Evolutionary conservation across 495 filamentous ascomycete genomes (phyloP).

Genomic region (Letharia columbiana): DNA sequence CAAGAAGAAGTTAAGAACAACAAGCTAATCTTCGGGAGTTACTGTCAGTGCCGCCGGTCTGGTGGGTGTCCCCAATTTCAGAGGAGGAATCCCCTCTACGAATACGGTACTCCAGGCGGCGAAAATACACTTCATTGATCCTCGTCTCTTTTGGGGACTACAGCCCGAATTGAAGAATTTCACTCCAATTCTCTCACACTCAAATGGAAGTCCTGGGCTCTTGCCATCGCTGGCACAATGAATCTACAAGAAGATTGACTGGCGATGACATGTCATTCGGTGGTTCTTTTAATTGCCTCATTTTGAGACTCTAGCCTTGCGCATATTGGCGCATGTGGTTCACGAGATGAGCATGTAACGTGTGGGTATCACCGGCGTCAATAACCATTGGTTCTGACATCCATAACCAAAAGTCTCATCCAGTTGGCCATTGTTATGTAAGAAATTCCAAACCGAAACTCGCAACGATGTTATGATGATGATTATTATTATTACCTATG

Average conservation of each 20-base stretch:
- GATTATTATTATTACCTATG: no score
- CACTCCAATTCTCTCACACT: no score
- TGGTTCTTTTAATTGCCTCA: background rate
- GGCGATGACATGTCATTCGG: background rate
- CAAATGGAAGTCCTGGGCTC: no score
- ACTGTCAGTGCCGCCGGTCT: no score
- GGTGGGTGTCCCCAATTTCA: no score
- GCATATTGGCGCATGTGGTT: background rate
- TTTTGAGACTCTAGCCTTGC: background rate
- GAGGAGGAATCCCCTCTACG: background rate
- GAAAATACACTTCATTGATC: background rate
- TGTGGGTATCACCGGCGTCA: no score
- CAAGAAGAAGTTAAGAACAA: background rate
- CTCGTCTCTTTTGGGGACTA: background rate
- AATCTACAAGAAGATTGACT: no score
- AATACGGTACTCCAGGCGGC: background rate
- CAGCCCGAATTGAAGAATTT: no score
- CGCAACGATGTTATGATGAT: no score
- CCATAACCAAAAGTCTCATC: background rate
- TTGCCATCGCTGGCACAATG: no score
- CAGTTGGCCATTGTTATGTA: background rate
- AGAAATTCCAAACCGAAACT: no score
- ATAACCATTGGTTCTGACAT: background rate
- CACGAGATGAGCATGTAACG: background rate
- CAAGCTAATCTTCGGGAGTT: no score